phyloP scores from a whole-genome alignment of 495 filamentous ascomycete species.

The Tuber indicum region DNA sequence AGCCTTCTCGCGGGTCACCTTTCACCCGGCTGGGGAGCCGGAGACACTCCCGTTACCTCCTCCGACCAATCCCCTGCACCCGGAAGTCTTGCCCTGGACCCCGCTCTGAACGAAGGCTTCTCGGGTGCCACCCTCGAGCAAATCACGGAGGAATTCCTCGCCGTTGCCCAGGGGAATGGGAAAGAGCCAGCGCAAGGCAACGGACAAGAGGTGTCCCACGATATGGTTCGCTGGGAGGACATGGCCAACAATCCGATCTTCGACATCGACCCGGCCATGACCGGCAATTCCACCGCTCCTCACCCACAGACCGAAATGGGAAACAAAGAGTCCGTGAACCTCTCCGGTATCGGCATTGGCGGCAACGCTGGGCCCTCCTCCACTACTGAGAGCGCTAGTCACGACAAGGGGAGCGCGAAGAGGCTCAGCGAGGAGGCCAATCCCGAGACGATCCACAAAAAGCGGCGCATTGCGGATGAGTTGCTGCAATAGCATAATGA shows the following conservation, averaged over 20 bases:
- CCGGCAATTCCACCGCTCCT: not conserved
- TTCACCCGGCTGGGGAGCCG: slow-evolving; percentile 28
- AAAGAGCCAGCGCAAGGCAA: slow-evolving; percentile 23
- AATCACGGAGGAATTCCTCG: slow-evolving; percentile 37
- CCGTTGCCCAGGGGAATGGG: slow-evolving; percentile 27
- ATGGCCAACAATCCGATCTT: slow-evolving; percentile 41
- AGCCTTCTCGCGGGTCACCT: slow-evolving; percentile 32
- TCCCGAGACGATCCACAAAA: slow-evolving; percentile 5
- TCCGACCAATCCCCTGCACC: slow-evolving; percentile 39
- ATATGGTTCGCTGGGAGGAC: slow-evolving; percentile 40
- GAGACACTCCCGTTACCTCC: slow-evolving; percentile 25
- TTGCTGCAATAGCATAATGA: not conserved
- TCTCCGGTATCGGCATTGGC: not conserved
- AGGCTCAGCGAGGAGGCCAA: not conserved
- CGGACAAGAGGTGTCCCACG: slow-evolving; percentile 23
- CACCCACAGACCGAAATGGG: not conserved
- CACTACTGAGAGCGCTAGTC: not conserved
- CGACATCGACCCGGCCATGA: slow-evolving; percentile 34
- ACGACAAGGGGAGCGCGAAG: not conserved
- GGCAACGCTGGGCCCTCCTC: not conserved
- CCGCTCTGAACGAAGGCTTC: slow-evolving; percentile 36
- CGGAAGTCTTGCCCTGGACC: slow-evolving; percentile 36
- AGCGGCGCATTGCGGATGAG: slow-evolving; percentile 22
- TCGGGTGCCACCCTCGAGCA: slow-evolving; percentile 34
- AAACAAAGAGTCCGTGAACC: not conserved